Evolutionary conservation across 345 rosid genomes (phyloP).

Genomic region (Trapa bicornis): DNA sequence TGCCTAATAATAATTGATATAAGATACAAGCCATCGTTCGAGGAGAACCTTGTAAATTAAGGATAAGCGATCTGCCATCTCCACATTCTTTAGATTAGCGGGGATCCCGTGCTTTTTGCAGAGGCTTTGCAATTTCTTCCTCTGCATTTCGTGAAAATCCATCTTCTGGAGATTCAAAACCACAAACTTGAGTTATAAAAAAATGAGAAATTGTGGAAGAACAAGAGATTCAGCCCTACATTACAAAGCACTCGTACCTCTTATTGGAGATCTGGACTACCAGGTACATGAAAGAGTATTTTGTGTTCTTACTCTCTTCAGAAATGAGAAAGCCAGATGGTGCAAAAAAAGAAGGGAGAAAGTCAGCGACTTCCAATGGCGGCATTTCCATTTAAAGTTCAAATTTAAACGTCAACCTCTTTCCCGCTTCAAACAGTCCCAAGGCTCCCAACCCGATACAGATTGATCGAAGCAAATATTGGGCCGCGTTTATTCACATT

Average conservation of each 20-base stretch:
- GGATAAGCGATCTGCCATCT: slow-evolving; percentile 39
- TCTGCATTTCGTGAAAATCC: slow-evolving; percentile 38
- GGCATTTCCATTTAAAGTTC: not conserved
- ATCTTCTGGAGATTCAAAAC: slow-evolving; percentile 7
- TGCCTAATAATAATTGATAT: not conserved
- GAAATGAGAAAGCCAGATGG: not conserved
- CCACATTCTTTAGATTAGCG: slow-evolving; percentile 37
- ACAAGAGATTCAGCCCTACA: not conserved
- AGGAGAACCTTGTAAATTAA: slow-evolving; percentile 25
- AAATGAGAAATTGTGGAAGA: not conserved
- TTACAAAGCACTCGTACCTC: no score
- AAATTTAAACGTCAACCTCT: not conserved
- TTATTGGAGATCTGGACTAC: not conserved
- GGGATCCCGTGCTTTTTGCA: slow-evolving; percentile 54
- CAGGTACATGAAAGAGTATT: not conserved
- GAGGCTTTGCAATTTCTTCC: slow-evolving; percentile 42
- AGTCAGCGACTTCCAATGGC: no score
- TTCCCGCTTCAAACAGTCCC: not conserved
- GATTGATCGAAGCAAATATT: not conserved
- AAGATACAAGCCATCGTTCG: not conserved
- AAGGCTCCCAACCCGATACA: not conserved
- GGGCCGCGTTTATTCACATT: not conserved
- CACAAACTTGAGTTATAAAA: not conserved
- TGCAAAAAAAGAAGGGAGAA: no score
- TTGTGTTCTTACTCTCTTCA: not conserved